These are phyloP conservation scores for Eucalyptus polyanthemos DNA, from an alignment of 345 rosid genomes.

Conservation along the genomic window DNA sequence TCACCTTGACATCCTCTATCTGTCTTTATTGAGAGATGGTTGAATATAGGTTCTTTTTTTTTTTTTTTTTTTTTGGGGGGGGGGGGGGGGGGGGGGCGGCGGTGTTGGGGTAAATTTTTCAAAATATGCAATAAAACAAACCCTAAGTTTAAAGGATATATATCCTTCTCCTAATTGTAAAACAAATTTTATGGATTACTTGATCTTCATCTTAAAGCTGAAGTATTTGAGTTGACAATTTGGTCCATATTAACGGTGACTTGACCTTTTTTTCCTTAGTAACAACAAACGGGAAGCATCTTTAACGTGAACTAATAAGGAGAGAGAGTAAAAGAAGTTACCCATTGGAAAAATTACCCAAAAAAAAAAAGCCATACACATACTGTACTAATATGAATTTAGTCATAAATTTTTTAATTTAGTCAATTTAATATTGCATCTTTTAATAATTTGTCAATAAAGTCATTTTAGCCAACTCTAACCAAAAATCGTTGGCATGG, in stretches of 20 bases:
- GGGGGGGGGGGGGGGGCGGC: background rate
- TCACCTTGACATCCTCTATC: background rate
- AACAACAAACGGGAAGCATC: background rate
- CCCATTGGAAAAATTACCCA: background rate
- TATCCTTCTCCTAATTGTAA: background rate
- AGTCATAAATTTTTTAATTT: too few relatives aligned
- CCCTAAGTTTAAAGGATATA: background rate
- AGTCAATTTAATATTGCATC: too few relatives aligned
- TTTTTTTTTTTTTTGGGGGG: too few relatives aligned
- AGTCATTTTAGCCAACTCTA: background rate
- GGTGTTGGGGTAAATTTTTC: too few relatives aligned
- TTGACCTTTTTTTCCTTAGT: background rate
- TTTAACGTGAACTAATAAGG: background rate
- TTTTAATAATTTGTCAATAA: too few relatives aligned
- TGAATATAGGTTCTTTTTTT: background rate
- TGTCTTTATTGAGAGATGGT: background rate
- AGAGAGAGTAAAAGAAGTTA: background rate
- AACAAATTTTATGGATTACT: background rate
- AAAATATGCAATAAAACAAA: background rate
- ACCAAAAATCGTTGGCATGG: accelerated
- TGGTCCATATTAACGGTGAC: background rate
- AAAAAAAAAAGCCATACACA: too few relatives aligned
- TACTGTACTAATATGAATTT: accelerated
- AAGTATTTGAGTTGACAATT: background rate
- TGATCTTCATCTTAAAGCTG: background rate